phyloP scores from a whole-genome alignment of 2,329 filamentous ascomycete genomes.

The Lecanicillium sp. region DNA sequence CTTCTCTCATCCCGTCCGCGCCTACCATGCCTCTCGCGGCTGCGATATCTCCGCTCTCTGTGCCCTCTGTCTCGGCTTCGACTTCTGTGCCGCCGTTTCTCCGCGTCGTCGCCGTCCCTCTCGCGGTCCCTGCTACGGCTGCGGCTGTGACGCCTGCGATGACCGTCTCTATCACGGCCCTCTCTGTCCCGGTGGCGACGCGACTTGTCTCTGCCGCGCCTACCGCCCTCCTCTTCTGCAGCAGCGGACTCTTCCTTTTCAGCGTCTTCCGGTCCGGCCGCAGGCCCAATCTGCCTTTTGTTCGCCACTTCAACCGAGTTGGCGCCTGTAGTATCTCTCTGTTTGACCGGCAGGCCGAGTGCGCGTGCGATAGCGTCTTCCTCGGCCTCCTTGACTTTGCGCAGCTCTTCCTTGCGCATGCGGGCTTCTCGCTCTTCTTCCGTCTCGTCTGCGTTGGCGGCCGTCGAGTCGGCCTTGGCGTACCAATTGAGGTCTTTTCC shows the following conservation, averaged over 20 bases:
- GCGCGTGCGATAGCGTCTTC: constrained; percentile 84
- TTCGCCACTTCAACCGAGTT: constrained; percentile 63
- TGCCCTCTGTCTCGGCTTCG: constrained; percentile 25
- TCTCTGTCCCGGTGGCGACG: constrained; percentile 27
- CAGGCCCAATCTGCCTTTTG: constrained; percentile 30
- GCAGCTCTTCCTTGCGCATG: constrained; percentile 69
- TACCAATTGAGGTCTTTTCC: constrained; percentile 63
- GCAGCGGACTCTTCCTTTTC: constrained; percentile 20
- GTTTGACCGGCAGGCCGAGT: constrained; percentile 68
- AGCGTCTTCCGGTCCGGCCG: constrained; percentile 18
- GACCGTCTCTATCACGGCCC: constrained; percentile 27
- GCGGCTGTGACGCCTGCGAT: constrained; percentile 31
- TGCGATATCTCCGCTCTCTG: constrained; percentile 27
- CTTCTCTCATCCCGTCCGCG: constrained; percentile 9
- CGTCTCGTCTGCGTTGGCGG: constrained; percentile 47
- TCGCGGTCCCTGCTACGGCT: constrained; percentile 23
- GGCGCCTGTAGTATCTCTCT: constrained; percentile 50
- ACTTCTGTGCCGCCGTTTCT: constrained; percentile 15
- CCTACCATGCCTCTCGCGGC: constrained; percentile 23
- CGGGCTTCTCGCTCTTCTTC: constrained; percentile 52
- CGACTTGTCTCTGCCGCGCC: constrained; percentile 24
- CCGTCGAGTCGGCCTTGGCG: constrained; percentile 47
- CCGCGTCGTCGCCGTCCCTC: constrained; percentile 19
- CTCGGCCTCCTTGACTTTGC: constrained; percentile 81
- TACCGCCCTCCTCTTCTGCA: background rate